phyloP scores from a whole-genome alignment of 2,329 filamentous ascomycete genomes.

The Ophiostoma ulmi region DNA sequence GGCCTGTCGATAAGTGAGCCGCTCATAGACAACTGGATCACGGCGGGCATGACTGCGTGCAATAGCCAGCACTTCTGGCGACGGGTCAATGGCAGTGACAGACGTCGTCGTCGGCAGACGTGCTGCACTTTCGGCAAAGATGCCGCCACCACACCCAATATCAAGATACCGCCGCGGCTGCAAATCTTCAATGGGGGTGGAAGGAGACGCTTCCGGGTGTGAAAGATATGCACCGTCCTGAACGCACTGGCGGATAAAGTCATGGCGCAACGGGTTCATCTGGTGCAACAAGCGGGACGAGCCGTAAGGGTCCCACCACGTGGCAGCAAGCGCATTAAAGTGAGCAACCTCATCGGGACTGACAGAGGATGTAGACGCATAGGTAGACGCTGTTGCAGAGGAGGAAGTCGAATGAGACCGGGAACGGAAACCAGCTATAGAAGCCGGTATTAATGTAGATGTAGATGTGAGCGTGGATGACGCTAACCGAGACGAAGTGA shows the following conservation, averaged over 20 bases:
- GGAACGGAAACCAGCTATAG: not conserved
- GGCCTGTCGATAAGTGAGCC: constrained; percentile 68
- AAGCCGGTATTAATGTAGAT: not conserved
- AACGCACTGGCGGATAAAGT: constrained; percentile 76
- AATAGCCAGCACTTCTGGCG: constrained; percentile 65
- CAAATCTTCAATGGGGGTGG: constrained; percentile 16
- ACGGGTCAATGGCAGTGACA: constrained; percentile 75
- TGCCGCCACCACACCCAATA: constrained; percentile 91
- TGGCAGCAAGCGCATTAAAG: constrained; percentile 86
- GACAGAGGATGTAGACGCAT: constrained; percentile 56
- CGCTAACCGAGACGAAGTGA: not conserved
- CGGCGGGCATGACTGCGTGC: constrained; percentile 70
- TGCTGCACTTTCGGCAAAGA: constrained; percentile 85
- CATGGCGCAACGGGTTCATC: constrained; percentile 95
- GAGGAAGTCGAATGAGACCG: constrained; percentile 21
- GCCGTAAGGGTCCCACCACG: constrained; percentile 96
- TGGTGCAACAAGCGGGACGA: constrained; percentile 88
- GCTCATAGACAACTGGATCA: constrained; percentile 58
- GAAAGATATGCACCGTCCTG: constrained; percentile 33
- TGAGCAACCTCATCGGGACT: constrained; percentile 86
- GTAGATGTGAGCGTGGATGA: not conserved
- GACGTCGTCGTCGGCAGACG: constrained; percentile 56
- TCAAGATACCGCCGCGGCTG: constrained; percentile 68
- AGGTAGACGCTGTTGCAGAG: constrained; percentile 29
- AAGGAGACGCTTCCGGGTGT: not conserved